phyloP scores from a whole-genome alignment of 306 rosid genomes.

The Crotalaria pallida region DNA sequence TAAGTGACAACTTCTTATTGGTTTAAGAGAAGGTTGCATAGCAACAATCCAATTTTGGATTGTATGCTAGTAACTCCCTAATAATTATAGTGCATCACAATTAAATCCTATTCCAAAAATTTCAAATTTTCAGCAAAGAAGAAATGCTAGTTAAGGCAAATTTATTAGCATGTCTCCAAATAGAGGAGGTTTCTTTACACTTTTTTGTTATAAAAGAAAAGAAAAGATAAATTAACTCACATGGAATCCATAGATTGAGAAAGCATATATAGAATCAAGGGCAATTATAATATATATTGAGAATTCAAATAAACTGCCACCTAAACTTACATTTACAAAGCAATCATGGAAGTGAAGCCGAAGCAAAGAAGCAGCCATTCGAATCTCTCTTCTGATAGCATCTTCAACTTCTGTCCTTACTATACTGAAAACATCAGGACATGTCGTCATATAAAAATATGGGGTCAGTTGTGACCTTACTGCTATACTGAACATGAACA shows the following conservation, averaged over 20 bases:
- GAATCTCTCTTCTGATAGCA: conserved; percentile 46
- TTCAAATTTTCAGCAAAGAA: too few species aligned
- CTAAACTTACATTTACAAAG: conserved; percentile 59
- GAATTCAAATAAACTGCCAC: background rate
- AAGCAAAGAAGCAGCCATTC: conserved; percentile 72
- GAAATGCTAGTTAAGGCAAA: too few species aligned
- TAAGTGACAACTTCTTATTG: too few species aligned
- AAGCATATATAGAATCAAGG: background rate
- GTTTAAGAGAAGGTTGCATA: too few species aligned
- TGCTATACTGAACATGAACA: conserved; percentile 35
- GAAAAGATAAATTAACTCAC: background rate
- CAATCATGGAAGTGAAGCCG: conserved; percentile 81
- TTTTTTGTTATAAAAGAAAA: too few species aligned
- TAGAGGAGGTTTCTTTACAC: background rate
- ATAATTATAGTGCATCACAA: too few species aligned
- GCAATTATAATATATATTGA: background rate
- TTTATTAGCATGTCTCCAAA: background rate
- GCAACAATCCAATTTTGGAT: too few species aligned
- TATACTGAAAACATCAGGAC: conserved; percentile 44
- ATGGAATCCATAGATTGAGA: background rate
- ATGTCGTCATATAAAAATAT: conserved; percentile 46
- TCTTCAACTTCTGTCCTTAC: conserved; percentile 43
- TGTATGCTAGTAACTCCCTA: too few species aligned
- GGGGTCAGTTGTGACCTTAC: conserved; percentile 39
- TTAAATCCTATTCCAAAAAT: too few species aligned